phyloP scores from a whole-genome alignment of 208 protist genomes.

The Herpetomonas tarakana region DNA sequence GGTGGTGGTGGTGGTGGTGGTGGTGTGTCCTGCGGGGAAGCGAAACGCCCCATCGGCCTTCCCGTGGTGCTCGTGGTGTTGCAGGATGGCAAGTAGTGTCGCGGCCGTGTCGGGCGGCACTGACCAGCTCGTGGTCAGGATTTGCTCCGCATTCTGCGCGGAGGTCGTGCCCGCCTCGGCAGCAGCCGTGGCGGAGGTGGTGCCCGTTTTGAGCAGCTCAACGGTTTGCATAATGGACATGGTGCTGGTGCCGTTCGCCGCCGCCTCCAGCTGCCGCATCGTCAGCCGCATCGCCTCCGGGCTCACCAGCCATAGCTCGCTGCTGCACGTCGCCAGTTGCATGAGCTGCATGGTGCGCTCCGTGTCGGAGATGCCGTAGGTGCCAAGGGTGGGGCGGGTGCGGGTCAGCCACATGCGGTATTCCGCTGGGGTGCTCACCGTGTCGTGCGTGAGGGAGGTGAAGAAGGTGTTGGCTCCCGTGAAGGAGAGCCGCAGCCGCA shows the following conservation, averaged over 20 bases:
- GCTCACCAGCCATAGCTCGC: constrained; percentile 57
- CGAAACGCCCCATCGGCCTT: not conserved
- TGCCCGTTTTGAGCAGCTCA: constrained; percentile 18
- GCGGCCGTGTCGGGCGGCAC: constrained; percentile 29
- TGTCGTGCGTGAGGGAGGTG: constrained; percentile 26
- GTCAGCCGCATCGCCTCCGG: constrained; percentile 33
- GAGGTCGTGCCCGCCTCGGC: not conserved
- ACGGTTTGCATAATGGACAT: constrained; percentile 33
- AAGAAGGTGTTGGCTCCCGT: constrained; percentile 52
- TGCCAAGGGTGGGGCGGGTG: constrained; percentile 50
- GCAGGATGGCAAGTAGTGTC: constrained; percentile 29
- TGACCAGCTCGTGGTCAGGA: constrained; percentile 31
- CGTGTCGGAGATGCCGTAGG: constrained; percentile 20
- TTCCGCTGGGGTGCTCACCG: constrained; percentile 13
- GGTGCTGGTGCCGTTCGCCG: constrained; percentile 15
- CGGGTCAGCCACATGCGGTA: constrained; percentile 45
- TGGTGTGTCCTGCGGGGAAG: not conserved
- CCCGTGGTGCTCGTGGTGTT: constrained; percentile 6
- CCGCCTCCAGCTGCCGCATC: constrained; percentile 13
- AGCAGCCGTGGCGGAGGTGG: not conserved
- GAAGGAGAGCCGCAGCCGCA: constrained; percentile 48
- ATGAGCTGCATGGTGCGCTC: constrained; percentile 49
- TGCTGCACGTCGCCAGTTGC: constrained; percentile 43
- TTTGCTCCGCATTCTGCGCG: constrained; percentile 16
- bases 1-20: constrained; percentile 3